Evolutionary conservation across 164 flowering plant species (phyloP).

Genomic region (Paratinospora sagittata): DNA sequence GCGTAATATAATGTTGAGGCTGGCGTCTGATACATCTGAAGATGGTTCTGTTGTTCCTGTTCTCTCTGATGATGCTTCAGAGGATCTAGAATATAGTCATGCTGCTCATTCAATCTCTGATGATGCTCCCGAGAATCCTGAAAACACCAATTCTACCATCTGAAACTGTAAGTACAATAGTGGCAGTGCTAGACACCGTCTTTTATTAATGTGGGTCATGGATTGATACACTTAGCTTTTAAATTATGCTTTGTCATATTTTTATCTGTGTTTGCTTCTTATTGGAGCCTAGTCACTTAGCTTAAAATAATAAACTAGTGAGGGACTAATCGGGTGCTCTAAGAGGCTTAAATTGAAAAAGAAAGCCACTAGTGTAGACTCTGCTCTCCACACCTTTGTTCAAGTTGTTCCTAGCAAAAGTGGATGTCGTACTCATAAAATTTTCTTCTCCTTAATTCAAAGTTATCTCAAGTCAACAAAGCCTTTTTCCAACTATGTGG

Average conservation of each 20-base stretch:
- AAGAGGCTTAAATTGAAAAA: neutral
- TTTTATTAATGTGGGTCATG: neutral
- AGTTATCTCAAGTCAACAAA: no score
- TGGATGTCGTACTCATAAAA: no score
- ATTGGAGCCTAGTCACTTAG: neutral
- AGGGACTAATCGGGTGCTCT: neutral
- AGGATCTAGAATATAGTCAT: conserved; percentile 7
- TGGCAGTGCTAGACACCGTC: neutral
- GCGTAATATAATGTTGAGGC: conserved; percentile 8
- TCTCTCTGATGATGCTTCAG: conserved; percentile 11
- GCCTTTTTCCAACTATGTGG: no score
- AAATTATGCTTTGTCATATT: neutral
- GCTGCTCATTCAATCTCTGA: neutral
- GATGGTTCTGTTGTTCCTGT: conserved; percentile 9
- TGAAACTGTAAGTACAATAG: conserved; percentile 1
- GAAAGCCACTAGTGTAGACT: no score
- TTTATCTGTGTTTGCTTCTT: neutral
- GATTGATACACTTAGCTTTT: neutral
- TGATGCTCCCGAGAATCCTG: conserved; percentile 14
- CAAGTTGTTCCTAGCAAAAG: no score
- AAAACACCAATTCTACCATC: conserved; percentile 5
- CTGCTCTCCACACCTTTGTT: no score
- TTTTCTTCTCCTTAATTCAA: no score
- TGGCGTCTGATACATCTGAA: conserved; percentile 15
- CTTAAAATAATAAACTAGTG: neutral